These are phyloP conservation scores for Populus hybrid DNA, from an alignment of 441 rosid species.

Conservation along the genomic window DNA sequence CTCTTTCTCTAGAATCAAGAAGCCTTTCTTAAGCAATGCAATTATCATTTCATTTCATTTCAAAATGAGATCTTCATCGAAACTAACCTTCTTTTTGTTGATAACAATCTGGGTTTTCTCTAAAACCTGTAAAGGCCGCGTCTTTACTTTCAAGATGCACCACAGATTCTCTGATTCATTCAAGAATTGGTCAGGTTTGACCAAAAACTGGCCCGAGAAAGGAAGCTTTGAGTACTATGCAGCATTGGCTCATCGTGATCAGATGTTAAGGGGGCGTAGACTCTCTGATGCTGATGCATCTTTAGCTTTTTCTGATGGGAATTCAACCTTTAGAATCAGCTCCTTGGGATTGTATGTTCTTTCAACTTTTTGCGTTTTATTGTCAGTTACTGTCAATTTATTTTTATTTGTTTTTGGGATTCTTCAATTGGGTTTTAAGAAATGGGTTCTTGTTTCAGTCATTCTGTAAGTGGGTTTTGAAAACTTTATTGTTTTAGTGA, in stretches of 20 bases:
- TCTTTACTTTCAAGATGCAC: conserved; percentile 87
- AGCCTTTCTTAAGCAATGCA: not conserved
- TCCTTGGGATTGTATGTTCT: conserved; percentile 60
- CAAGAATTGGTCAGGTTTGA: conserved; percentile 49
- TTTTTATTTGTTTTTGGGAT: not conserved
- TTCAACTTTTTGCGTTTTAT: not conserved
- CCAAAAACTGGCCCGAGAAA: conserved; percentile 49
- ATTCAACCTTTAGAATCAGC: conserved; percentile 65
- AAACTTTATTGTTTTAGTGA: not conserved
- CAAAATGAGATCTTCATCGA: conserved; percentile 34
- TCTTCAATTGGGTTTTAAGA: too few relatives aligned
- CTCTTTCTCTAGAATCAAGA: not conserved
- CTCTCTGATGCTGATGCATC: conserved; percentile 41
- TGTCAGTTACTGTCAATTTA: not conserved
- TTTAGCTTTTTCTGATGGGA: conserved; percentile 70
- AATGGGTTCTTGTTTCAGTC: too few relatives aligned
- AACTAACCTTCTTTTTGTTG: conserved; percentile 35
- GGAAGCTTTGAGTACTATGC: conserved; percentile 71
- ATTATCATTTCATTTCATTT: not conserved
- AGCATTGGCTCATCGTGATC: conserved; percentile 58
- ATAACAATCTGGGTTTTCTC: conserved; percentile 26
- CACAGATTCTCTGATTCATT: conserved; percentile 66
- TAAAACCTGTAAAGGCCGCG: conserved; percentile 39
- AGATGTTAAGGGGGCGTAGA: conserved; percentile 49
- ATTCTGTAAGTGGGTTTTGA: not conserved